These are phyloP conservation scores for Lathyrus tuberosus DNA, from an alignment of 306 rosid species.

Conservation along the genomic window DNA sequence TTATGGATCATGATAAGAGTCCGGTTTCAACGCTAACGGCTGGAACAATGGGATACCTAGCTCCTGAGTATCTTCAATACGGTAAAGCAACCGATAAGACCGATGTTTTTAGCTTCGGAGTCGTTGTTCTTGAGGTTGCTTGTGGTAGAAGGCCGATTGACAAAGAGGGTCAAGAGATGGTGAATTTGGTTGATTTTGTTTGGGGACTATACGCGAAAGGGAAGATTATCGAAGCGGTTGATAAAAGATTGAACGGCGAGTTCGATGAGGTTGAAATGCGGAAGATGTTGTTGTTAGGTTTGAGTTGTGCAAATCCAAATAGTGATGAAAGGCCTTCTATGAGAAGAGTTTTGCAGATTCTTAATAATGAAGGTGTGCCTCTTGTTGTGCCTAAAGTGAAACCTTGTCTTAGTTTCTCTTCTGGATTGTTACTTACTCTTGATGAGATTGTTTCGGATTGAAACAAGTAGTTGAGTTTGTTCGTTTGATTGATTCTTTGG, in stretches of 20 bases:
- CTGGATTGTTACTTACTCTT: constrained; percentile 40
- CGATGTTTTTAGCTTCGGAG: constrained; percentile 77
- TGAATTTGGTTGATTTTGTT: constrained; percentile 45
- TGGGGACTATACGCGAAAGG: constrained; percentile 48
- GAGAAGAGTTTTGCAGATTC: constrained; percentile 44
- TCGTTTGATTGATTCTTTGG: constrained; percentile 40
- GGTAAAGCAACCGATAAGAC: constrained; percentile 79
- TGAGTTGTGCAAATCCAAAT: constrained; percentile 44
- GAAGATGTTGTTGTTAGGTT: constrained; percentile 39
- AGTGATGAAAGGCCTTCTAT: constrained; percentile 43
- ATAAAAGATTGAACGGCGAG: constrained; percentile 39
- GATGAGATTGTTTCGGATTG: constrained; percentile 65
- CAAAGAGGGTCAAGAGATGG: constrained; percentile 41
- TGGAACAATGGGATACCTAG: constrained; percentile 86
- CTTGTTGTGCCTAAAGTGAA: constrained; percentile 41
- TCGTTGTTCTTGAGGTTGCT: constrained; percentile 55
- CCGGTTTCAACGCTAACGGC: constrained; percentile 77
- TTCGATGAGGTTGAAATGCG: constrained; percentile 39
- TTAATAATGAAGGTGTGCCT: constrained; percentile 32
- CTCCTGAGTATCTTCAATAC: constrained; percentile 87
- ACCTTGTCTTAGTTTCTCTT: constrained; percentile 42
- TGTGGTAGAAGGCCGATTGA: constrained; percentile 53
- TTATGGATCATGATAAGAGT: constrained; percentile 86
- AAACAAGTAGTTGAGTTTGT: constrained; percentile 20
- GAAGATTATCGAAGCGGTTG: constrained; percentile 41